Evolutionary conservation across 768 basidiomycete genomes (phyloP).

Genomic region (Suillus subluteus): DNA sequence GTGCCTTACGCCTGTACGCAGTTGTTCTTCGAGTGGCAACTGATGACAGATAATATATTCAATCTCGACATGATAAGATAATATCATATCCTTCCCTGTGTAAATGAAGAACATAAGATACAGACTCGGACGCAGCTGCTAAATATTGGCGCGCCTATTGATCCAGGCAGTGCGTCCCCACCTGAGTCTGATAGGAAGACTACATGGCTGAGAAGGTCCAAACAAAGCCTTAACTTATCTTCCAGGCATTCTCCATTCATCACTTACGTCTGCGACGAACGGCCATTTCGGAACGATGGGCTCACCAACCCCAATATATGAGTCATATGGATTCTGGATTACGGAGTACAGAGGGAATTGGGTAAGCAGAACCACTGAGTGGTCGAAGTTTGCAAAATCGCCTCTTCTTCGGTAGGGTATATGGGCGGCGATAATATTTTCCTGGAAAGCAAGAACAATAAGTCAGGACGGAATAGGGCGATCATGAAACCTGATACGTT

Average conservation of each 20-base stretch:
- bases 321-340: background rate
- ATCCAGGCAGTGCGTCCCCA: background rate
- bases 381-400: background rate
- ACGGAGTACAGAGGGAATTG: background rate
- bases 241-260: background rate
- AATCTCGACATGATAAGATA: slow-evolving; percentile 8
- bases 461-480: background rate
- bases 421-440: background rate
- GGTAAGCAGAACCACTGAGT: background rate
- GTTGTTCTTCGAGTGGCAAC: background rate
- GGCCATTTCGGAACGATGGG: background rate
- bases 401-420: slow-evolving; percentile 1
- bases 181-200: background rate
- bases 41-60: background rate
- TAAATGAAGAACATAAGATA: background rate
- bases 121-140: background rate
- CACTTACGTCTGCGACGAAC: background rate
- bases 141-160: background rate
- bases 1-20: background rate
- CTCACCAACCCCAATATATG: background rate
- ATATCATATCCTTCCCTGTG: background rate
- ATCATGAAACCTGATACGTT: background rate
- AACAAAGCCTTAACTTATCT: background rate
- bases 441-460: background rate
- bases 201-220: background rate